A percentile compares a stretch with the other conserved stretches of the same genome.
Conservation (phyloP, 2,329 filamentous ascomycete species). For the Trichoderma koningii region DNA sequence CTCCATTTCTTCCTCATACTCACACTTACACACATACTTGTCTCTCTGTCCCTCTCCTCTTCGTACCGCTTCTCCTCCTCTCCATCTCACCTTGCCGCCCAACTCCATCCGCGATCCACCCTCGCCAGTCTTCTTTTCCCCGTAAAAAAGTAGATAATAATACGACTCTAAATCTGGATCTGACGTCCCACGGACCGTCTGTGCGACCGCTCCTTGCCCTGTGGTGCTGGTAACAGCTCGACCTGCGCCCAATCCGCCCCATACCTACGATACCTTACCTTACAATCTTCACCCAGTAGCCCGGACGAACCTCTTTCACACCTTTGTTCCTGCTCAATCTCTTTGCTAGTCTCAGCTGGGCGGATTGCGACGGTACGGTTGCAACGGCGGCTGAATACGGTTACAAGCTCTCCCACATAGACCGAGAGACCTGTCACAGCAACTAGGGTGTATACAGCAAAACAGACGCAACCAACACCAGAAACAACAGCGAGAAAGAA, state of each 20-base stretch:
- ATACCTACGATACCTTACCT: background rate
- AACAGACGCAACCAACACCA: background rate
- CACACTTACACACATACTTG: background rate
- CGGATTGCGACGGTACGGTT: background rate
- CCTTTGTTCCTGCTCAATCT: background rate
- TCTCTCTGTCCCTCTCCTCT: background rate
- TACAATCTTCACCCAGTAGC: background rate
- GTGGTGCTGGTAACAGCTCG: background rate
- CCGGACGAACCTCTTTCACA: background rate
- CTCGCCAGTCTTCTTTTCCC: background rate
- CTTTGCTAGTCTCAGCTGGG: background rate
- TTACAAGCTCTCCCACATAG: background rate
- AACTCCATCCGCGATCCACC: constrained; percentile 18
- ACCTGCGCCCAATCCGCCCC: background rate
- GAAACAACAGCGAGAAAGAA: background rate
- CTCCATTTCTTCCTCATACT: background rate
- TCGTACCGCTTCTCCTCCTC: background rate
- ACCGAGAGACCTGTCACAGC: background rate
- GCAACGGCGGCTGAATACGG: background rate
- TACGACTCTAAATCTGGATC: constrained; percentile 19
- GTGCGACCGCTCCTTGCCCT: constrained; percentile 17
- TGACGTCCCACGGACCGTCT: constrained; percentile 9
- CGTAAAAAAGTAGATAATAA: background rate
- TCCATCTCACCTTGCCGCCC: background rate
- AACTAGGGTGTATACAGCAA: background rate